phyloP scores from a whole-genome alignment of 2,329 filamentous ascomycete species.

The Aquanectria penicillioides region DNA sequence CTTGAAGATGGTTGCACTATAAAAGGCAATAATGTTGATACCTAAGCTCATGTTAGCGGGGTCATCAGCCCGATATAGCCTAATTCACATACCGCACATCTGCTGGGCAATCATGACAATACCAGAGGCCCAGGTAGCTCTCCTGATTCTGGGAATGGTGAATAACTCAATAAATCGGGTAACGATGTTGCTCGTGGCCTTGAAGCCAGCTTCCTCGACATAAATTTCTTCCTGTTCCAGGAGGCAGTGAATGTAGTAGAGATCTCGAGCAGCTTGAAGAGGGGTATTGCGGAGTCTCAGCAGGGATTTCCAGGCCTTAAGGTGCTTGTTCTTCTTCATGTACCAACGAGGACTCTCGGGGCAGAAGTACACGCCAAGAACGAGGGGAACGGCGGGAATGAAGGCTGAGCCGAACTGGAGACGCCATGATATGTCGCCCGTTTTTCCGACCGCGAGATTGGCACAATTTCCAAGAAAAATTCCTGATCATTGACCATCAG shows the following conservation, averaged over 20 bases:
- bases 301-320: constrained; percentile 66
- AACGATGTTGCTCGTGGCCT: constrained; percentile 55
- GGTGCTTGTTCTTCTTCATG: constrained; percentile 68
- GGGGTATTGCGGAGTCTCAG: constrained; percentile 65
- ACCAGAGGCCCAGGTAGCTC: constrained; percentile 73
- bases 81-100: constrained; percentile 58
- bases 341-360: constrained; percentile 74
- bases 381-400: constrained; percentile 70
- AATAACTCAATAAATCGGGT: constrained; percentile 66
- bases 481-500: constrained; percentile 35
- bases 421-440: constrained; percentile 69
- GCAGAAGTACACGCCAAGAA: constrained; percentile 67
- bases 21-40: constrained; percentile 62
- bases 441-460: constrained; percentile 71
- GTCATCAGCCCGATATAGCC: neutral
- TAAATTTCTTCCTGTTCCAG: constrained; percentile 45
- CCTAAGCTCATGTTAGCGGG: neutral
- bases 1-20: constrained; percentile 57
- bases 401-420: constrained; percentile 73
- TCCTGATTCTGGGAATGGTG: constrained; percentile 65
- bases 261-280: constrained; percentile 69
- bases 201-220: constrained; percentile 41
- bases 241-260: constrained; percentile 67
- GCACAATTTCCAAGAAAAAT: constrained; percentile 74
- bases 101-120: constrained; percentile 75